phyloP scores from a whole-genome alignment of 2,329 filamentous ascomycete species.

The Hypoxylon sp. region DNA sequence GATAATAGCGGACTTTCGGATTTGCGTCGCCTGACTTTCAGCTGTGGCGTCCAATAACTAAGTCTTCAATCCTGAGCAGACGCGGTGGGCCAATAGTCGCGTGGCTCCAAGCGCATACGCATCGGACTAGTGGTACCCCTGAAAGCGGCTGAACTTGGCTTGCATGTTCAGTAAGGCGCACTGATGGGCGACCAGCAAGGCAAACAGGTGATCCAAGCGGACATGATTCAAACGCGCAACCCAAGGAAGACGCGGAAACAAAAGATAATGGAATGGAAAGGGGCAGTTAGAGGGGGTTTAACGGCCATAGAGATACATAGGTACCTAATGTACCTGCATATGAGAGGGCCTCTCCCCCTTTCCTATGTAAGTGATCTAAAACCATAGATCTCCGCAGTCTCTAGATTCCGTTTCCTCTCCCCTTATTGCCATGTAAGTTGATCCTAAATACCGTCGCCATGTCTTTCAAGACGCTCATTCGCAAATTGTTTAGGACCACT shows the following conservation, averaged over 20 bases:
- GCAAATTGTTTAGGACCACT: conserved; percentile 30
- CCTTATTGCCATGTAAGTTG: conserved; percentile 25
- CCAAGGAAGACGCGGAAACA: background rate
- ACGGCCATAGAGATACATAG: background rate
- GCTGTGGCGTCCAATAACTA: conserved; percentile 30
- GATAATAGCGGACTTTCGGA: conserved; percentile 5
- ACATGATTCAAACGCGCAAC: background rate
- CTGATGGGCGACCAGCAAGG: background rate
- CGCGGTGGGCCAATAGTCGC: conserved; percentile 20
- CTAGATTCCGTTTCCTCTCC: background rate
- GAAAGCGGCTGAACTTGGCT: conserved; percentile 25
- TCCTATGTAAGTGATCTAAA: conserved; percentile 8
- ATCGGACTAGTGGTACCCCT: conserved; percentile 28
- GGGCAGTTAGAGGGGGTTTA: background rate
- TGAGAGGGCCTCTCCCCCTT: conserved; percentile 4
- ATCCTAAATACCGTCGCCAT: background rate
- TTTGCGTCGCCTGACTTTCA: conserved; percentile 27
- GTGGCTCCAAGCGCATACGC: conserved; percentile 28
- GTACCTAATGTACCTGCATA: conserved; percentile 6
- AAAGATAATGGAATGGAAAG: background rate
- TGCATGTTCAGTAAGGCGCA: conserved; percentile 25
- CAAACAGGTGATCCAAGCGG: background rate
- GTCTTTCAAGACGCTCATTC: conserved; percentile 32
- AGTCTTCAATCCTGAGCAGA: background rate
- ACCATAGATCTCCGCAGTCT: background rate